Conservation (phyloP, 495 filamentous ascomycete species). For the Penicillium desertorum region DNA sequence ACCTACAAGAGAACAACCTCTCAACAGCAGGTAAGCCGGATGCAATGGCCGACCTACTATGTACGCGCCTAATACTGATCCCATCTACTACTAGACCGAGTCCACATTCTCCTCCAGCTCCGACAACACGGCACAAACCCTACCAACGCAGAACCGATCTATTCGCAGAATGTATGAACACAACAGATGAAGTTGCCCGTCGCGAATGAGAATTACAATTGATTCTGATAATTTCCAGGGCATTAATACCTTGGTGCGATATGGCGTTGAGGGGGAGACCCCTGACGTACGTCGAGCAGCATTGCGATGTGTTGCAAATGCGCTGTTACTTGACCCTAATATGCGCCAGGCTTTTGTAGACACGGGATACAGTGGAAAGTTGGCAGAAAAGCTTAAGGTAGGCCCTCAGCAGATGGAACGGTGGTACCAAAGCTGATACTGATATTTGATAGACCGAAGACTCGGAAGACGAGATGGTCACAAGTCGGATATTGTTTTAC, state of each 20-base stretch:
- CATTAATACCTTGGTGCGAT: slow-evolving; percentile 65
- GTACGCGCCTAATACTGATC: not conserved
- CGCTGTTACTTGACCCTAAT: slow-evolving; percentile 67
- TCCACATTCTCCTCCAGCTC: slow-evolving; percentile 64
- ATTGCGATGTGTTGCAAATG: slow-evolving; percentile 83
- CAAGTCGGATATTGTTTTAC: slow-evolving; percentile 79
- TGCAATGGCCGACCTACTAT: slow-evolving; percentile 12
- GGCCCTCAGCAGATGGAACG: not conserved
- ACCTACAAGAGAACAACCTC: slow-evolving; percentile 55
- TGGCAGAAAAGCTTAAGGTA: slow-evolving; percentile 70
- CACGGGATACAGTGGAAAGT: slow-evolving; percentile 67
- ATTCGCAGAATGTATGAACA: slow-evolving; percentile 37
- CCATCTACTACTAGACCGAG: slow-evolving; percentile 53
- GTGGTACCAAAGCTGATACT: not conserved
- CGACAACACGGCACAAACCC: slow-evolving; percentile 77
- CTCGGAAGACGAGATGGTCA: slow-evolving; percentile 84
- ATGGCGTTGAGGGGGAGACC: slow-evolving; percentile 66
- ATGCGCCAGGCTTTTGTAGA: slow-evolving; percentile 81
- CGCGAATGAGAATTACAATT: not conserved
- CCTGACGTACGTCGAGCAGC: slow-evolving; percentile 69
- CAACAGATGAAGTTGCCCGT: not conserved
- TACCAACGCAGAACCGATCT: slow-evolving; percentile 72
- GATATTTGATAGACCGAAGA: slow-evolving; percentile 56
- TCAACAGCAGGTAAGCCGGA: slow-evolving; percentile 54
- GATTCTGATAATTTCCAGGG: slow-evolving; percentile 54